A percentile compares a stretch with the other conserved stretches of the same genome.
phyloP scores from a whole-genome alignment of 208 protist species.

The Phytomonas francai region DNA sequence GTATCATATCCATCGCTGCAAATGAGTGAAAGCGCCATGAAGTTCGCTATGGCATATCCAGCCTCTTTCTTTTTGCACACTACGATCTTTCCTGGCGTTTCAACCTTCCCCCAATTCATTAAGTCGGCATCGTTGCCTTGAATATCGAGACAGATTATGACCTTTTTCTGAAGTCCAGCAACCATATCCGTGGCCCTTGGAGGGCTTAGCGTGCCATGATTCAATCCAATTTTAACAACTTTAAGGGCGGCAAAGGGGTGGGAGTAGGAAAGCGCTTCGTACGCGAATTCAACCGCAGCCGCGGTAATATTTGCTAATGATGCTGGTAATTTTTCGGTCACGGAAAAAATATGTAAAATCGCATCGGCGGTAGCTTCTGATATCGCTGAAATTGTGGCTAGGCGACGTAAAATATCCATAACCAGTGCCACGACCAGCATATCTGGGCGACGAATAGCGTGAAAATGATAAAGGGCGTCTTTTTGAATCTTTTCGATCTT shows the following conservation, averaged over 20 bases:
- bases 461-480: slow-evolving; percentile 18
- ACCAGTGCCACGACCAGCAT: slow-evolving; percentile 28
- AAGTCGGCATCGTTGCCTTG: too few species aligned
- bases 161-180: too few species aligned
- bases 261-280: background rate
- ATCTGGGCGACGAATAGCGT: slow-evolving; percentile 25
- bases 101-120: too few species aligned
- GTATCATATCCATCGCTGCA: too few species aligned
- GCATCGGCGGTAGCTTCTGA: background rate
- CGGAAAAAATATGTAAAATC: background rate
- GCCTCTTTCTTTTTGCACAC: too few species aligned
- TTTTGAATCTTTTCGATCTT: slow-evolving; percentile 2
- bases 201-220: too few species aligned
- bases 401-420: slow-evolving; percentile 19
- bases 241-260: background rate
- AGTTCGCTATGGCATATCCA: too few species aligned
- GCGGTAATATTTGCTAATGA: slow-evolving; percentile 9
- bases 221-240: too few species aligned
- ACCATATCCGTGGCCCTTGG: too few species aligned
- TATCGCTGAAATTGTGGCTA: background rate
- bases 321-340: slow-evolving; percentile 7
- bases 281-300: background rate
- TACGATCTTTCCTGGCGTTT: too few species aligned
- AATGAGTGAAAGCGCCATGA: too few species aligned
- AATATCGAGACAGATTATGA: too few species aligned